phyloP scores from a whole-genome alignment of 1,284 basidiomycete species.

The Pisolithus thermaeus region DNA sequence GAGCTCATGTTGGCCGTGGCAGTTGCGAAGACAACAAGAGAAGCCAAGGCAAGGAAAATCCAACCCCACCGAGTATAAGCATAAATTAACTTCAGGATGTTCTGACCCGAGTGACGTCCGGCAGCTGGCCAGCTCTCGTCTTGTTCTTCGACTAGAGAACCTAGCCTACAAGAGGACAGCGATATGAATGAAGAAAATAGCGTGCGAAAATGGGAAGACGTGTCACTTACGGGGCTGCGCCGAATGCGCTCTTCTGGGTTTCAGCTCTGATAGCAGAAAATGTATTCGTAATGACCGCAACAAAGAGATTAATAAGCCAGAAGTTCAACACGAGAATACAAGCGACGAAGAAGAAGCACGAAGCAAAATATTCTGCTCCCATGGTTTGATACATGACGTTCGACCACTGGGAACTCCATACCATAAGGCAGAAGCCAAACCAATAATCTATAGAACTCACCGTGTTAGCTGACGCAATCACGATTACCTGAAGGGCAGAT shows the following conservation, averaged over 20 bases:
- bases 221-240: conserved; percentile 58
- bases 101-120: conserved; percentile 40
- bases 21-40: conserved; percentile 76
- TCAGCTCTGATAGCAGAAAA: conserved; percentile 87
- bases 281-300: conserved; percentile 94
- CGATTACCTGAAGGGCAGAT: conserved; percentile 78
- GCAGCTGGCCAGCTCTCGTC: conserved; percentile 56
- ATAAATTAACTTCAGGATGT: conserved; percentile 50
- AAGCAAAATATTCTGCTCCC: conserved; percentile 87
- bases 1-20: conserved; percentile 53
- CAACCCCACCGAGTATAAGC: conserved; percentile 68
- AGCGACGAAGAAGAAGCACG: conserved; percentile 85
- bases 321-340: conserved; percentile 85
- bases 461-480: conserved; percentile 78
- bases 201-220: conserved; percentile 1
- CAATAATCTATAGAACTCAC: conserved; percentile 35
- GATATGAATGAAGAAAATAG: background rate
- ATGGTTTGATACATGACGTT: conserved; percentile 88
- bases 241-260: conserved; percentile 92
- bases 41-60: conserved; percentile 71
- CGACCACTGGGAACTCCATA: conserved; percentile 50
- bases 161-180: conserved; percentile 31
- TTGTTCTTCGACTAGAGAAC: conserved; percentile 43
- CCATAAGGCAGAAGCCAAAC: background rate
- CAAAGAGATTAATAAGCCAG: conserved; percentile 93